Conservation (phyloP, 768 basidiomycete species). For the Collybia mongolica region DNA sequence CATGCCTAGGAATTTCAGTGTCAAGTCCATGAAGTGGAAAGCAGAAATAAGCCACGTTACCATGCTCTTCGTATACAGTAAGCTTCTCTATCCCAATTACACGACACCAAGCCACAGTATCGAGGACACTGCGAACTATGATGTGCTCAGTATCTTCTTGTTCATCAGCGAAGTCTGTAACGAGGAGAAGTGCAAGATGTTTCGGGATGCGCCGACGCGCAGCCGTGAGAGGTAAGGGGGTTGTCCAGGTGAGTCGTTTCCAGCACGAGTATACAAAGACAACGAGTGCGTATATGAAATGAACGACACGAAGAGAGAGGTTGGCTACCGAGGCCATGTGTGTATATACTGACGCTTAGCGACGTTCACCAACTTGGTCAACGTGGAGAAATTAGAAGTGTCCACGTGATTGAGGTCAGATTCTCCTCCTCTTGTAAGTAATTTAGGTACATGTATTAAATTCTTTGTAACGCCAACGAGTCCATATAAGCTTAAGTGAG, state of each 20-base stretch:
- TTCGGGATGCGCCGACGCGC: constrained; percentile 56
- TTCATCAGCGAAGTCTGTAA: constrained; percentile 37
- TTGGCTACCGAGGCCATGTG: constrained; percentile 48
- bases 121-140: constrained; percentile 53
- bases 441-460: too few species aligned
- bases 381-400: not conserved
- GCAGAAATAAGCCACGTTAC: constrained; percentile 35
- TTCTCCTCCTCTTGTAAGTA: too few species aligned
- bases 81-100: constrained; percentile 58
- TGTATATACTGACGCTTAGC: constrained; percentile 7
- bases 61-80: constrained; percentile 71
- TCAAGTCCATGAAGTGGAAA: not conserved
- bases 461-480: too few species aligned
- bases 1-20: constrained; percentile 29
- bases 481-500: constrained; percentile 30
- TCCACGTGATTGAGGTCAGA: constrained; percentile 8
- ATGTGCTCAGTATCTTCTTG: constrained; percentile 33
- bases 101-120: constrained; percentile 61
- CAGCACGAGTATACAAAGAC: constrained; percentile 39
- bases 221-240: constrained; percentile 49
- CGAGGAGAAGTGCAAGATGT: constrained; percentile 68
- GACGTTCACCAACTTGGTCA: not conserved
- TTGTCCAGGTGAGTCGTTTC: constrained; percentile 29
- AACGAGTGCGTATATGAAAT: constrained; percentile 52
- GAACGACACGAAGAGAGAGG: constrained; percentile 52